Percentiles rank a stretch among this genome's conserved stretches.
Evolutionary conservation across 2,329 filamentous ascomycete genomes (phyloP).

Genomic region (Chaetomiaceae sp.): DNA sequence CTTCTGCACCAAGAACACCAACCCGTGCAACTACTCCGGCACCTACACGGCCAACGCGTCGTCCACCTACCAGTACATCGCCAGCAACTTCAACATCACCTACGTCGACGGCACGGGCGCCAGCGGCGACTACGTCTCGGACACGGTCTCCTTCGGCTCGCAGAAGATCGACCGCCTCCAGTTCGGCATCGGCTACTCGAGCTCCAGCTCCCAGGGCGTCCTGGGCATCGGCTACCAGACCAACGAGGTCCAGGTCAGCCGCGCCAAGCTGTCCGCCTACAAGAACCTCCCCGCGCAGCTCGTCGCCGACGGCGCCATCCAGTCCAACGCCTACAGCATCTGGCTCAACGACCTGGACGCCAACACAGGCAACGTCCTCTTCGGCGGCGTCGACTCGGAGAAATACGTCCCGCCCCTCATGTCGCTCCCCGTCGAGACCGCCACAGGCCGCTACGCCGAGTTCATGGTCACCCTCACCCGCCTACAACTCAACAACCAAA

Average conservation of each 20-base stretch:
- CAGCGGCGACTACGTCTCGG: conserved; percentile 72
- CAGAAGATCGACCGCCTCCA: conserved; percentile 54
- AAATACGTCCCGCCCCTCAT: conserved; percentile 60
- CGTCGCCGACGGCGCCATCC: conserved; percentile 55
- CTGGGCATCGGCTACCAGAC: conserved; percentile 76
- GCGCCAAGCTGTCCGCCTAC: conserved; percentile 52
- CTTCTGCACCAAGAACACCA: conserved; percentile 48
- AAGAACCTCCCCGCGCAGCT: conserved; percentile 65
- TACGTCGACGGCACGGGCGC: conserved; percentile 81
- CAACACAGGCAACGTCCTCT: conserved; percentile 63
- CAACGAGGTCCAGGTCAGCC: conserved; percentile 71
- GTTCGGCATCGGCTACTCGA: conserved; percentile 68
- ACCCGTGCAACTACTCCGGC: conserved; percentile 58
- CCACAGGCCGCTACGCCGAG: conserved; percentile 50
- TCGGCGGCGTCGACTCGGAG: conserved; percentile 67
- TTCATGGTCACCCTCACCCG: conserved; percentile 67
- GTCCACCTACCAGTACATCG: conserved; percentile 70
- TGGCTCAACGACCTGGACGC: conserved; percentile 71
- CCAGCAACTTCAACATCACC: conserved; percentile 76
- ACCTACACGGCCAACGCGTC: conserved; percentile 68
- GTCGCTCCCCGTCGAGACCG: conserved; percentile 62
- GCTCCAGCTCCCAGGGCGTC: conserved; percentile 63
- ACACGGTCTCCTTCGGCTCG: conserved; percentile 60
- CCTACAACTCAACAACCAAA: conserved; percentile 42
- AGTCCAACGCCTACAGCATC: conserved; percentile 66